Evolutionary conservation across 2,329 filamentous ascomycete species (phyloP).

Genomic region (Aspergillus sojae): DNA sequence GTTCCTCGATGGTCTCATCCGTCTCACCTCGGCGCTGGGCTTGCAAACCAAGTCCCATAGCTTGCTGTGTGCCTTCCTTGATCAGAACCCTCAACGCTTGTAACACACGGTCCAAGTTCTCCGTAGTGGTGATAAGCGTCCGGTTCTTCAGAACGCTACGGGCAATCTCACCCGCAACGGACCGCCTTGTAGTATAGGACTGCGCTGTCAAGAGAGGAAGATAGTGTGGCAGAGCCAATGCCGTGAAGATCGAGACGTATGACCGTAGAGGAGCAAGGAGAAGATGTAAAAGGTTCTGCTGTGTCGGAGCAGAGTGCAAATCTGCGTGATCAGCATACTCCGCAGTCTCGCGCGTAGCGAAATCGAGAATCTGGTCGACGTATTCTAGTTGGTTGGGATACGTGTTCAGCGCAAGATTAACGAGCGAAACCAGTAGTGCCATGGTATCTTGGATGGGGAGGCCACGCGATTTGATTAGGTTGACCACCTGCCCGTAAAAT

Average conservation of each 20-base stretch:
- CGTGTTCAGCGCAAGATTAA: conserved; percentile 92
- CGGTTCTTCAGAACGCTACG: conserved; percentile 80
- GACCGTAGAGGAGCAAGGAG: conserved; percentile 88
- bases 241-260: conserved; percentile 95
- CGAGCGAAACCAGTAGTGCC: conserved; percentile 87
- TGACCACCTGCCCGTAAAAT: conserved; percentile 94
- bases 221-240: conserved; percentile 87
- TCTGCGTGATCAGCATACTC: conserved; percentile 96
- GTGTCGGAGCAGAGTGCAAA: conserved; percentile 81
- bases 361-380: conserved; percentile 89
- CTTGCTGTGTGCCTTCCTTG: conserved; percentile 83
- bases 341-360: conserved; percentile 80
- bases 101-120: conserved; percentile 84
- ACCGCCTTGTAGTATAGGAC: conserved; percentile 86
- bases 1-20: conserved; percentile 96
- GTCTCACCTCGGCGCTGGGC: conserved; percentile 80
- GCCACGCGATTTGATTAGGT: conserved; percentile 86
- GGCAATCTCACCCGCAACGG: conserved; percentile 86
- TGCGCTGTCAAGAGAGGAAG: conserved; percentile 88
- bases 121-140: conserved; percentile 73
- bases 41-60: conserved; percentile 76
- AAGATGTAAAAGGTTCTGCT: conserved; percentile 85
- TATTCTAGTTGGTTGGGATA: conserved; percentile 93
- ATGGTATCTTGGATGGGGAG: conserved; percentile 94
- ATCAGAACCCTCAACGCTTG: conserved; percentile 89